These are phyloP conservation scores for Ramularia endophylla DNA, from an alignment of 2,329 filamentous ascomycete species.

Conservation along the genomic window DNA sequence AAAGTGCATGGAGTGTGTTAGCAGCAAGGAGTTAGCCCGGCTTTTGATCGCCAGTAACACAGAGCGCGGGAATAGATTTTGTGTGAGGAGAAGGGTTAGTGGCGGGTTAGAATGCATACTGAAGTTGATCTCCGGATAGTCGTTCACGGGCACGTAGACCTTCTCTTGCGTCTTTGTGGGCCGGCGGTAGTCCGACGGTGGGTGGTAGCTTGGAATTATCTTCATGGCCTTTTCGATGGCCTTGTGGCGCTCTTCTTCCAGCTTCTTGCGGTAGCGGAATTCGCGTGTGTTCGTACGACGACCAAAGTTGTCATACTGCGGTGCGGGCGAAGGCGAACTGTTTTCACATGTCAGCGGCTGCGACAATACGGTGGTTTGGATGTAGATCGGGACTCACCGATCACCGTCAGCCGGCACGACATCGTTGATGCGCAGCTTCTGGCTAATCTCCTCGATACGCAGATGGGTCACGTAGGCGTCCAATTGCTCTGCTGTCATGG, in stretches of 20 bases:
- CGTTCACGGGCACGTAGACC: constrained; percentile 99
- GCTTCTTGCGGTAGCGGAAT: constrained; percentile 94
- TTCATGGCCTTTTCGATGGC: constrained; percentile 99
- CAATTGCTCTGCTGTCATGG: constrained; percentile 97
- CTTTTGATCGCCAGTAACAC: constrained; percentile 31
- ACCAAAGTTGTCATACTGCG: constrained; percentile 99
- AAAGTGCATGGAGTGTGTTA: constrained; percentile 22
- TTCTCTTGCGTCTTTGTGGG: constrained; percentile 99
- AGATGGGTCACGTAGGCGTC: constrained; percentile 95
- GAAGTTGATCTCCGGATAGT: constrained; percentile 99
- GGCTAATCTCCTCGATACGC: constrained; percentile 97
- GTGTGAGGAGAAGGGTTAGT: constrained; percentile 36
- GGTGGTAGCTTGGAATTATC: constrained; percentile 98
- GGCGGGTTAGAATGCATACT: constrained; percentile 99
- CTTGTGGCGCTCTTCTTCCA: constrained; percentile 98
- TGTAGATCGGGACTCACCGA: constrained; percentile 57
- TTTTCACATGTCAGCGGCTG: constrained; percentile 8
- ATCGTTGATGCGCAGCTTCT: constrained; percentile 98
- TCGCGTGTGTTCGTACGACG: constrained; percentile 99
- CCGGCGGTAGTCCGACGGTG: constrained; percentile 94
- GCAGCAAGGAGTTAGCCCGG: constrained; percentile 26
- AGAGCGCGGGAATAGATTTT: constrained; percentile 16
- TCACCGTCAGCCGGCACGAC: constrained; percentile 96
- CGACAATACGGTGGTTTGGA: no score
- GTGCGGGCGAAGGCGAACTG: constrained; percentile 90